phyloP scores from a whole-genome alignment of 352 stramenopile genomes.

The Phytophthora pisi region DNA sequence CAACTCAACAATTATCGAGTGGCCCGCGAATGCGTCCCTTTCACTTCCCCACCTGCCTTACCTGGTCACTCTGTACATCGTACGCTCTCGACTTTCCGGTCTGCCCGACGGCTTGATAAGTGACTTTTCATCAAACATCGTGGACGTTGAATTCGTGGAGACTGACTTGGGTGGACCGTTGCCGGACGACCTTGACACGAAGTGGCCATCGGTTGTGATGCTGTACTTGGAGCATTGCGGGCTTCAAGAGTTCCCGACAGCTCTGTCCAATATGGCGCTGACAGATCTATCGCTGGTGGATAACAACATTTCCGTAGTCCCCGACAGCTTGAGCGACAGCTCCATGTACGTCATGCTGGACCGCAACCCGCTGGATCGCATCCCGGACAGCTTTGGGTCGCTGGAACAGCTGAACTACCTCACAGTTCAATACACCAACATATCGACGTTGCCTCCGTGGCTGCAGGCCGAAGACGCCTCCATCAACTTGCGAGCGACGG shows the following conservation, averaged over 20 bases:
- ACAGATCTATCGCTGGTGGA: conserved; percentile 43
- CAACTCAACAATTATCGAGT: conserved; percentile 45
- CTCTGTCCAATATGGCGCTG: conserved; percentile 26
- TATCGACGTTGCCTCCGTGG: conserved; percentile 23
- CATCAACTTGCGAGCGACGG: conserved; percentile 14
- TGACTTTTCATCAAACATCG: conserved; percentile 33
- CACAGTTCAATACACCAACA: conserved; percentile 23
- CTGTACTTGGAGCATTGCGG: conserved; percentile 48
- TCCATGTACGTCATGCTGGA: conserved; percentile 51
- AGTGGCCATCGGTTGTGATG: conserved; percentile 39
- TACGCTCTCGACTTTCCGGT: conserved; percentile 25
- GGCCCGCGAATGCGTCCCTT: conserved; percentile 32
- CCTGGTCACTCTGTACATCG: conserved; percentile 43
- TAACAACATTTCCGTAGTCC: conserved; percentile 46
- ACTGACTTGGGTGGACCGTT: conserved; percentile 26
- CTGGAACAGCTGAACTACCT: conserved; percentile 14
- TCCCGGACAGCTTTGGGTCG: conserved; percentile 18
- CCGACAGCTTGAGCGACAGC: conserved; percentile 23
- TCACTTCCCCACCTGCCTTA: conserved; percentile 27
- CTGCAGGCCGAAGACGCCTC: neutral
- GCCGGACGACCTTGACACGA: conserved; percentile 33
- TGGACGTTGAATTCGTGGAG: conserved; percentile 46
- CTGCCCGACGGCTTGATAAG: conserved; percentile 41
- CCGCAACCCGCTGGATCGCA: conserved; percentile 29
- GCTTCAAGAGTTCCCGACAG: conserved; percentile 35